Evolutionary conservation across 2,329 filamentous ascomycete genomes (phyloP).

Genomic region (Dothidotthia symphoricarpi): DNA sequence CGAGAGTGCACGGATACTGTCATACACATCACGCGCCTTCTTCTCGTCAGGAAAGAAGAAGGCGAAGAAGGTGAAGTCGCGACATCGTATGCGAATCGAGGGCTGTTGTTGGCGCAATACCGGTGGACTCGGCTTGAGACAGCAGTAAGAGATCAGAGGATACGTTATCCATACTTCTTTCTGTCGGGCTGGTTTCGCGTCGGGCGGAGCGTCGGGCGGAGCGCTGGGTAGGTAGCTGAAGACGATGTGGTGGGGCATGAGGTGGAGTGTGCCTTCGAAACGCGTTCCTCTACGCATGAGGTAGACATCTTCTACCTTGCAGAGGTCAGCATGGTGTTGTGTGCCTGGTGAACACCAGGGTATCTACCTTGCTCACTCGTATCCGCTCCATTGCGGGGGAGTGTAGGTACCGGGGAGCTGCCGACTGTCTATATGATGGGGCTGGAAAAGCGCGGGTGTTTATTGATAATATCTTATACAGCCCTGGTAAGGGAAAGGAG

Average conservation of each 20-base stretch:
- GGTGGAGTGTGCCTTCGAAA: conserved; percentile 59
- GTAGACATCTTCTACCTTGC: conserved; percentile 61
- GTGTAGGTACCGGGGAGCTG: conserved; percentile 2
- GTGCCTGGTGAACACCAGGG: neutral
- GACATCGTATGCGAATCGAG: conserved; percentile 81
- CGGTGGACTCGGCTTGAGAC: conserved; percentile 69
- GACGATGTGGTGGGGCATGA: conserved; percentile 64
- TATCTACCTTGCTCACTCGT: conserved; percentile 46
- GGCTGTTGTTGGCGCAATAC: conserved; percentile 68
- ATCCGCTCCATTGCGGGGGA: conserved; percentile 46
- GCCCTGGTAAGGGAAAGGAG: too few relatives aligned
- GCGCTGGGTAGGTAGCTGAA: conserved; percentile 57
- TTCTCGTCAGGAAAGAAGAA: conserved; percentile 79
- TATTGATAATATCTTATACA: too few relatives aligned
- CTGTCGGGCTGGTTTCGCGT: conserved; percentile 47
- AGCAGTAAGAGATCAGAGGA: conserved; percentile 82
- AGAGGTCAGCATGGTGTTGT: conserved; percentile 10
- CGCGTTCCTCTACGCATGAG: conserved; percentile 57
- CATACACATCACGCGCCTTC: conserved; percentile 79
- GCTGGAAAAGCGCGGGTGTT: too few relatives aligned
- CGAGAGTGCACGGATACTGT: conserved; percentile 76
- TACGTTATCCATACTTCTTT: conserved; percentile 92
- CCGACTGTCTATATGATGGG: neutral
- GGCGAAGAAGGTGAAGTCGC: conserved; percentile 90
- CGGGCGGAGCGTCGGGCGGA: conserved; percentile 32